Evolutionary conservation across 148 eudicot species (phyloP), one percentile per base, ranked within the genome.

Genomic region (Arctostaphylos glauca): DNA sequence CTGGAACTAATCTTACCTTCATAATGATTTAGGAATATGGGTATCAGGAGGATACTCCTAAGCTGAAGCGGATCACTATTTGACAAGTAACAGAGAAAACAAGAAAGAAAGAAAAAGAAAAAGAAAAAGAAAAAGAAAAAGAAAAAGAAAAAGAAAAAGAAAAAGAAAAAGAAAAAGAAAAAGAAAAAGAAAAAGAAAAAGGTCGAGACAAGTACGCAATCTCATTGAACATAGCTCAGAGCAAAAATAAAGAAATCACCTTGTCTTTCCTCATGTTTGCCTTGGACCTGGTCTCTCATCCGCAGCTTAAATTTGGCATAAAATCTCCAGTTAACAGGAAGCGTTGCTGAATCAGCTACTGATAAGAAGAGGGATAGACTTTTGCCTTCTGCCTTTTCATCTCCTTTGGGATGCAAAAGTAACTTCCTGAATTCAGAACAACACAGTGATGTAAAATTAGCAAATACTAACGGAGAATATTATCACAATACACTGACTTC

Each of bases 241-340:
- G 10, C 15, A 12, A 59, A 58, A 31, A 31, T 31, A 31, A 8
- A 59, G 58, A 23, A 5, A 3, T 80, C 46, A 80, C 82, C 58
- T 64, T 25, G 3, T 5, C 0, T 2, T 41, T 46, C 81, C 2
- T n/a, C 0, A 13, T 79, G 81, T 2, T 2, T 6, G 14, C 19
- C 10, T 0, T 1, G 5, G 9, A 58, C 9, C 23, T 79, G 81
- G 73, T 62, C n/a, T 43, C 5, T 79, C 16, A 79, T 14, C 5
- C 81, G 71, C 38, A 62, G 73, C 54, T 59, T 62, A 18, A 16
- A 62, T 21, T 46, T 80, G 49, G 58, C 74, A 64, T 80, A 80
- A 2, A 7, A 0, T 80, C 64, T 80, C 74, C 73, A n/a, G 31
- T 80, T 48, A 23, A 15, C 74, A 64, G 58, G 82, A 64, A 62